Percentiles rank a stretch among this genome's conserved stretches.
Conservation (phyloP, 257 asterid species). For the Cruciata laevipes region DNA sequence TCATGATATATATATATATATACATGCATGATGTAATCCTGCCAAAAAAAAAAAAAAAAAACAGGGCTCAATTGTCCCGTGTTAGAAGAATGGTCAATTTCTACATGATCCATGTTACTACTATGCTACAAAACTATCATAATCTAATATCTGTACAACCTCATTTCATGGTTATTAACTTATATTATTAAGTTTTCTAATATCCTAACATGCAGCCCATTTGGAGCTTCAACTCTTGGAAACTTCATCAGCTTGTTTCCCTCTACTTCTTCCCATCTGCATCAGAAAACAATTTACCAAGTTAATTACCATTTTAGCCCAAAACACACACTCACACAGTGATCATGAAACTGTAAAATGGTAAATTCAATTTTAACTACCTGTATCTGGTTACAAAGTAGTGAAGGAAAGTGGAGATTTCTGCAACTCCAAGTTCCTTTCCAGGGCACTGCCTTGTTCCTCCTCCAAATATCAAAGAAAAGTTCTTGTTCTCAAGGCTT, state of each 20-base stretch:
- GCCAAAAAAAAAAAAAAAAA: conserved; percentile 13
- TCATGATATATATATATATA: no score
- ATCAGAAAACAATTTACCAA: not conserved
- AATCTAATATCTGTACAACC: conserved; percentile 30
- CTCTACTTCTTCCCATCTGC: conserved; percentile 85
- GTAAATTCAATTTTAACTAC: not conserved
- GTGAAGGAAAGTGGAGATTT: conserved; percentile 90
- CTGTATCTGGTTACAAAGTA: conserved; percentile 87
- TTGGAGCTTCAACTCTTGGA: conserved; percentile 97
- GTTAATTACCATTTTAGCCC: not conserved
- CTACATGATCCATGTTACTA: conserved; percentile 38
- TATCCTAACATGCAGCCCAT: conserved; percentile 77
- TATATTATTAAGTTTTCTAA: conserved; percentile 30
- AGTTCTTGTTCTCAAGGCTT: conserved; percentile 64
- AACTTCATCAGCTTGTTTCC: conserved; percentile 75
- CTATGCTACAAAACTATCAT: conserved; percentile 8
- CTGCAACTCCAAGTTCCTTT: conserved; percentile 95
- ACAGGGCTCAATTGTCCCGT: conserved; percentile 19
- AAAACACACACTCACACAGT: not conserved
- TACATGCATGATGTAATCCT: conserved; percentile 7
- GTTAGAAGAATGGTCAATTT: conserved; percentile 37
- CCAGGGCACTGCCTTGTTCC: conserved; percentile 98
- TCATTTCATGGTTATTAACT: not conserved
- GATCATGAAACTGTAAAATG: not conserved
- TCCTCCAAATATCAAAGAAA: conserved; percentile 82